Conservation (phyloP, 169 alveolate species). For the Plasmodium ovale region DNA sequence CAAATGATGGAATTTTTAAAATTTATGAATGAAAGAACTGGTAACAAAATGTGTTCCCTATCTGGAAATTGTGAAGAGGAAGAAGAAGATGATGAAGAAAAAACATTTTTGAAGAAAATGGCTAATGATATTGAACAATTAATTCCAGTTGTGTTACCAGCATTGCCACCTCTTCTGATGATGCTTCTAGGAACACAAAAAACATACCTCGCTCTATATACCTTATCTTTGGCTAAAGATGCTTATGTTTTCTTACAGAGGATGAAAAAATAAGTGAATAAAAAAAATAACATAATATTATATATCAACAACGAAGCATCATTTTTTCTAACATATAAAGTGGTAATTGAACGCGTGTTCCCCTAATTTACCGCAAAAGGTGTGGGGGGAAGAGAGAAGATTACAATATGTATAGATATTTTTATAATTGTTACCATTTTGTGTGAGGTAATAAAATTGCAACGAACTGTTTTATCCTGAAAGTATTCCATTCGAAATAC, state of each 20-base stretch:
- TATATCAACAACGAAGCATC: too few relatives aligned
- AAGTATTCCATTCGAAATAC: too few relatives aligned
- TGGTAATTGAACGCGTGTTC: too few relatives aligned
- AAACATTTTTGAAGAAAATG: background rate
- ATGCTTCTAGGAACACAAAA: slow-evolving; percentile 26
- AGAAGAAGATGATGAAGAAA: background rate
- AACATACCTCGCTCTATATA: slow-evolving; percentile 13
- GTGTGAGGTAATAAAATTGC: too few relatives aligned
- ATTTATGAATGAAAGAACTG: slow-evolving; percentile 7
- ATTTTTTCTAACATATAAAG: too few relatives aligned
- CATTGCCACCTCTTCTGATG: slow-evolving; percentile 17
- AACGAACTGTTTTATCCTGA: too few relatives aligned
- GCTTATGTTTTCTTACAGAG: slow-evolving; percentile 10
- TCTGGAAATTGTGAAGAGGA: background rate
- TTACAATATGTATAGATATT: too few relatives aligned
- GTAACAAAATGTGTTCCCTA: background rate
- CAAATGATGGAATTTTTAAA: slow-evolving; percentile 12
- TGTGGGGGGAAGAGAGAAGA: too few relatives aligned
- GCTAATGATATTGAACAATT: background rate
- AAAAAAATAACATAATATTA: slow-evolving; percentile 1
- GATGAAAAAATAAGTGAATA: background rate
- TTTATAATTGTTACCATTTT: too few relatives aligned
- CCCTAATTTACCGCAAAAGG: too few relatives aligned
- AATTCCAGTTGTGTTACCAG: background rate
- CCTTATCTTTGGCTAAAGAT: slow-evolving; percentile 9